These are phyloP conservation scores for Hypoxylon sp. DNA, from an alignment of 2,329 filamentous ascomycete species.

Conservation along the genomic window DNA sequence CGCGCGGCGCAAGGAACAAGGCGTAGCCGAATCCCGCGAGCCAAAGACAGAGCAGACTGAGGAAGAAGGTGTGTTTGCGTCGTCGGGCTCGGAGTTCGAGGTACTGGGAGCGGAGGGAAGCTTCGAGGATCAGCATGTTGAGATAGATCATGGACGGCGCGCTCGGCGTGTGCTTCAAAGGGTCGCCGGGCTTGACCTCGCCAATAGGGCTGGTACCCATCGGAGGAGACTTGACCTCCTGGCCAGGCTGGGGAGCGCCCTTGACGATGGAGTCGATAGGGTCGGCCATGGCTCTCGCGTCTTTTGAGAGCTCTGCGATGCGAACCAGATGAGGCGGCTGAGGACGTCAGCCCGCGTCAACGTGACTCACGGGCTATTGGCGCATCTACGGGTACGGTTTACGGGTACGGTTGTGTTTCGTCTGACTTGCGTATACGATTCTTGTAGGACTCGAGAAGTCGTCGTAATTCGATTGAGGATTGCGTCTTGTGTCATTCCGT, in stretches of 20 bases:
- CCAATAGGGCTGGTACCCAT: slow-evolving; percentile 59
- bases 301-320: slow-evolving; percentile 5
- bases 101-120: slow-evolving; percentile 91
- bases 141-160: slow-evolving; percentile 97
- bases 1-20: slow-evolving; percentile 93
- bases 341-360: slow-evolving; percentile 37
- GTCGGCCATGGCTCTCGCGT: slow-evolving; percentile 65
- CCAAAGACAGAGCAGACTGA: slow-evolving; percentile 84
- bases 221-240: slow-evolving; percentile 60
- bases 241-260: slow-evolving; percentile 78
- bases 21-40: slow-evolving; percentile 87
- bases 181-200: slow-evolving; percentile 69
- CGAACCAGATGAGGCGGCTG: slow-evolving; percentile 26
- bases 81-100: slow-evolving; percentile 88
- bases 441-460: slow-evolving; percentile 14
- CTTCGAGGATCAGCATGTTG: slow-evolving; percentile 96
- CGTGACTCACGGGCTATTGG: slow-evolving; percentile 22
- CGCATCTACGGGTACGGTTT: slow-evolving; percentile 23
- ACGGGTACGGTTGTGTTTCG: too few relatives aligned
- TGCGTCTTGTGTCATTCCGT: slow-evolving; percentile 22
- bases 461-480: slow-evolving; percentile 21
- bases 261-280: slow-evolving; percentile 91
- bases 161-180: slow-evolving; percentile 84
- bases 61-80: slow-evolving; percentile 92
- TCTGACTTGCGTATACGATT: slow-evolving; percentile 10